Conservation (phyloP, 805 yeast genomes). For the Wickerhamiella alocasiicola region DNA sequence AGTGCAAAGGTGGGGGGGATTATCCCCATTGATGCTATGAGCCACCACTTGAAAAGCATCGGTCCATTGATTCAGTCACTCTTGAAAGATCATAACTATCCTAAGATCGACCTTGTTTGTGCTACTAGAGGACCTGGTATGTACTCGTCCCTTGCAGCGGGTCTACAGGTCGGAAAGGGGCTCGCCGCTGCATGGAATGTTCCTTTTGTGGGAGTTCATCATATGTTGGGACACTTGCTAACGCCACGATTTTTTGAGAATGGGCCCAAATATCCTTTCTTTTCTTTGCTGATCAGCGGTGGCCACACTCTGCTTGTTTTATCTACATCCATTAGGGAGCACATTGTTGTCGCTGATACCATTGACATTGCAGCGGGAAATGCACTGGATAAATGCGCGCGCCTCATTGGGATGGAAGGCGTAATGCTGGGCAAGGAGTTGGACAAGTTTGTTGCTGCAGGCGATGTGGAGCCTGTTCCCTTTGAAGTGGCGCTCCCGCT, state of each 20-base stretch:
- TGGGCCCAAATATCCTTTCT: slow-evolving; percentile 59
- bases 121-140: slow-evolving; percentile 96
- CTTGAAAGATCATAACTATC: slow-evolving; percentile 23
- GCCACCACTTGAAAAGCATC: slow-evolving; percentile 55
- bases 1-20: slow-evolving; percentile 68
- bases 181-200: slow-evolving; percentile 60
- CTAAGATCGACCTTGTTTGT: slow-evolving; percentile 53
- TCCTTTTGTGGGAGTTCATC: slow-evolving; percentile 85
- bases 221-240: slow-evolving; percentile 86
- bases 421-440: slow-evolving; percentile 78
- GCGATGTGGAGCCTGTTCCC: slow-evolving; percentile 20
- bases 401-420: slow-evolving; percentile 69
- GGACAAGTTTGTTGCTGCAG: slow-evolving; percentile 40
- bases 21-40: slow-evolving; percentile 71
- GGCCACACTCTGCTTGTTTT: slow-evolving; percentile 88
- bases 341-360: slow-evolving; percentile 62
- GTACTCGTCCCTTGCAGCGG: slow-evolving; percentile 77
- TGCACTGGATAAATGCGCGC: slow-evolving; percentile 82
- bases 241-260: slow-evolving; percentile 42
- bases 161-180: slow-evolving; percentile 78
- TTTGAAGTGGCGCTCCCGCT: slow-evolving; percentile 40
- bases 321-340: slow-evolving; percentile 47
- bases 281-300: slow-evolving; percentile 75
- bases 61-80: slow-evolving; percentile 40
- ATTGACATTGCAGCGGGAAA: slow-evolving; percentile 89